A percentile compares a stretch with the other conserved stretches of the same genome.
Evolutionary conservation across 495 filamentous ascomycete genomes (phyloP).

Genomic region (Trichoderma orchidacearum): DNA sequence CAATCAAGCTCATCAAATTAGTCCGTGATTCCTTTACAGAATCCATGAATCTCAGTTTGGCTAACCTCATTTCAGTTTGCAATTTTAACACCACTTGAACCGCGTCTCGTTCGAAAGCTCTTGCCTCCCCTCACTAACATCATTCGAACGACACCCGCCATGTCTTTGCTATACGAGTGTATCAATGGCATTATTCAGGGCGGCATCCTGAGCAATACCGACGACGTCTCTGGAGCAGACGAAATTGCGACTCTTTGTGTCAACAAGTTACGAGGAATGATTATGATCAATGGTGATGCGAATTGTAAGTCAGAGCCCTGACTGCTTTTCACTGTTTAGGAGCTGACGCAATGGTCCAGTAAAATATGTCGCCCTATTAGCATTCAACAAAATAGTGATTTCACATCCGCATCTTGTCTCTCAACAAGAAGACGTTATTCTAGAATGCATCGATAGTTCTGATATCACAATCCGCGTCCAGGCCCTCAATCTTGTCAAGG

Average conservation of each 20-base stretch:
- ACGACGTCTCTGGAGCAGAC: conserved; percentile 64
- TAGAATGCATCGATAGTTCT: conserved; percentile 86
- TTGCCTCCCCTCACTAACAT: conserved; percentile 85
- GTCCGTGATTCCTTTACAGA: conserved; percentile 30
- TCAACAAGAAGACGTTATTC: conserved; percentile 85
- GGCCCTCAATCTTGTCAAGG: conserved; percentile 77
- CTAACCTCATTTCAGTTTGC: conserved; percentile 57
- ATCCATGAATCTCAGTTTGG: background rate
- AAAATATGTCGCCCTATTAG: conserved; percentile 92
- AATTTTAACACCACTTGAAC: conserved; percentile 84
- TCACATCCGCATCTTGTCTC: conserved; percentile 80
- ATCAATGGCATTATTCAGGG: conserved; percentile 97
- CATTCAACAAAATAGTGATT: conserved; percentile 84
- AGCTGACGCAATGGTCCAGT: conserved; percentile 35
- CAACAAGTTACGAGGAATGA: conserved; percentile 83
- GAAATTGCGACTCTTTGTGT: conserved; percentile 93
- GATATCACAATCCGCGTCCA: conserved; percentile 95
- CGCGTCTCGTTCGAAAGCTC: conserved; percentile 81
- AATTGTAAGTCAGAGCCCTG: conserved; percentile 50
- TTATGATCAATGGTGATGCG: conserved; percentile 80
- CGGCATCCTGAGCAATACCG: conserved; percentile 71
- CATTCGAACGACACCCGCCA: conserved; percentile 86
- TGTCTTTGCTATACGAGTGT: conserved; percentile 94
- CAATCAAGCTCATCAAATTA: conserved; percentile 95
- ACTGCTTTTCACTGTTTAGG: background rate